Conservation (phyloP, 2,329 filamentous ascomycete species). For the Hymenoscyphus fructigenus region DNA sequence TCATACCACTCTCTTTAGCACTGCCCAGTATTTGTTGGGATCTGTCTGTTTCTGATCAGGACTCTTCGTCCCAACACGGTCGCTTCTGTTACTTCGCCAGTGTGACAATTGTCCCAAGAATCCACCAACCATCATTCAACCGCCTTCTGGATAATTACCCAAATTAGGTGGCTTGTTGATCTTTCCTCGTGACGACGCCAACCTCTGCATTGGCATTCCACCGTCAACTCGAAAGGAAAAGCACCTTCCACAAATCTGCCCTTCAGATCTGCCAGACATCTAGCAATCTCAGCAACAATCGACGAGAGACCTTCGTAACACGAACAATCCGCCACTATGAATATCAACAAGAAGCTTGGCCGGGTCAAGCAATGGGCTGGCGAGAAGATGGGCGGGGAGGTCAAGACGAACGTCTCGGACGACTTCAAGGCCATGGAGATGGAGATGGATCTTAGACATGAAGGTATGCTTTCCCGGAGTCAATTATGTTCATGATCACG, state of each 20-base stretch:
- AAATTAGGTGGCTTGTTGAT: conserved; percentile 11
- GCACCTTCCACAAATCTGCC: background rate
- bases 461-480: conserved; percentile 58
- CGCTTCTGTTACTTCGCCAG: conserved; percentile 10
- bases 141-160: conserved; percentile 10
- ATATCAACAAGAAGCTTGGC: conserved; percentile 76
- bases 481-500: background rate
- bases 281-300: background rate
- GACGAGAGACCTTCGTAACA: background rate
- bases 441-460: conserved; percentile 86
- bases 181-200: background rate
- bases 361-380: conserved; percentile 97
- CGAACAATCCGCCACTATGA: conserved; percentile 32
- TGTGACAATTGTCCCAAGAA: conserved; percentile 4
- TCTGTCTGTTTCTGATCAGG: conserved; percentile 11
- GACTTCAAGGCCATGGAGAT: conserved; percentile 88
- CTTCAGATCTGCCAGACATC: background rate
- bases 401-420: conserved; percentile 82
- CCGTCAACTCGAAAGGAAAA: background rate
- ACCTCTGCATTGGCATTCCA: conserved; percentile 7
- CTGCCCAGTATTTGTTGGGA: conserved; percentile 7
- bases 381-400: conserved; percentile 91
- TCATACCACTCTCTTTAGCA: conserved; percentile 11
- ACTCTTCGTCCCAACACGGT: conserved; percentile 11
- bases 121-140: conserved; percentile 5